Percentiles rank a stretch among this genome's conserved stretches.
These are phyloP conservation scores for Syzygium grande DNA, from an alignment of 345 rosid species.

Conservation along the genomic window DNA sequence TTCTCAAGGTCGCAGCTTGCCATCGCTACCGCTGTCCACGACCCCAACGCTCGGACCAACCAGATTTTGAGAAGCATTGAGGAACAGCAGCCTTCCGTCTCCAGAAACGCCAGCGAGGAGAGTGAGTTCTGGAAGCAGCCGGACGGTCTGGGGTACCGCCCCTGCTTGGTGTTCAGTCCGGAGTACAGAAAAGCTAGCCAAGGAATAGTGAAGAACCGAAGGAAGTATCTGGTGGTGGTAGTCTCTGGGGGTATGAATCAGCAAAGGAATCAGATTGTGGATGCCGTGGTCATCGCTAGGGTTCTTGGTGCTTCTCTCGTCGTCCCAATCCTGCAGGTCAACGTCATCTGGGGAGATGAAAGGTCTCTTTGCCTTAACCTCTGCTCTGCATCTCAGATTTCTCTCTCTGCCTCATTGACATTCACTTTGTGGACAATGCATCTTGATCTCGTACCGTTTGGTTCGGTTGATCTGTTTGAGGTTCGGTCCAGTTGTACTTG, in stretches of 20 bases:
- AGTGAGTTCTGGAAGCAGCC: constrained; percentile 93
- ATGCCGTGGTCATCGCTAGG: constrained; percentile 93
- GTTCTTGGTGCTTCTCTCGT: constrained; percentile 93
- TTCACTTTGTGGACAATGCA: not conserved
- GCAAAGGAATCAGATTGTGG: constrained; percentile 99
- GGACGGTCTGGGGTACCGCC: constrained; percentile 79
- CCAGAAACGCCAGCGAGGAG: not conserved
- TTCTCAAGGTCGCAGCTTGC: constrained; percentile 5
- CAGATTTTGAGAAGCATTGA: not conserved
- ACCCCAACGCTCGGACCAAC: not conserved
- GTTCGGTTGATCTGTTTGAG: not conserved
- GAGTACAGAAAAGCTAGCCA: constrained; percentile 47
- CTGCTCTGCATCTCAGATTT: not conserved
- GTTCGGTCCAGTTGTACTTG: not conserved
- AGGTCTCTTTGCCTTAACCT: constrained; percentile 32
- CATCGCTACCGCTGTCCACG: not conserved
- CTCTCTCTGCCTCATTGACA: not conserved
- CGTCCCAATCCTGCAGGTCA: constrained; percentile 90
- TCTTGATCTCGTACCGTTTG: not conserved
- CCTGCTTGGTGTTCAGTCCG: constrained; percentile 53
- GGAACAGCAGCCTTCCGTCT: not conserved
- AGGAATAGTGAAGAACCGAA: constrained; percentile 30
- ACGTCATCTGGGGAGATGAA: constrained; percentile 99
- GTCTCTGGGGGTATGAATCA: constrained; percentile 96
- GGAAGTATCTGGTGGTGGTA: constrained; percentile 73